Evolutionary conservation across 768 basidiomycete species (phyloP).

Genomic region (Pleurotus cornucopiae): DNA sequence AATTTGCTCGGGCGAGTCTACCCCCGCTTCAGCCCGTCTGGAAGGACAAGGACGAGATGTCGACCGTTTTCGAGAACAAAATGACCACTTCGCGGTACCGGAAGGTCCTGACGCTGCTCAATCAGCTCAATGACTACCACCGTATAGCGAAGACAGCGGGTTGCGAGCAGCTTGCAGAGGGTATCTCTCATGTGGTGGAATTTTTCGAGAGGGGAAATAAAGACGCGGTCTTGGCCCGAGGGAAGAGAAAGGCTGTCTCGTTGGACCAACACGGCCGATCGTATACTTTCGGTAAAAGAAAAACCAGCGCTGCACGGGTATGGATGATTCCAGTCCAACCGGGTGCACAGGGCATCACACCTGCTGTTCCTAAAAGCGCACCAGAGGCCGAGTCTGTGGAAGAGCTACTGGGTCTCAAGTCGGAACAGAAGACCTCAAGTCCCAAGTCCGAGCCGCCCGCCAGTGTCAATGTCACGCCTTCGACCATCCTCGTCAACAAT

Average conservation of each 20-base stretch:
- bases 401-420: slow-evolving; percentile 21
- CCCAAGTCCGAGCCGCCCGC: slow-evolving; percentile 11
- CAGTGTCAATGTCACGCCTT: slow-evolving; percentile 38
- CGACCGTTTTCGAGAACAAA: slow-evolving; percentile 46
- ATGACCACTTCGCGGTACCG: slow-evolving; percentile 73
- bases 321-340: slow-evolving; percentile 79
- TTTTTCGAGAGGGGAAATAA: slow-evolving; percentile 67
- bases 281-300: slow-evolving; percentile 83
- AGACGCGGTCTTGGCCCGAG: slow-evolving; percentile 39
- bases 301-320: slow-evolving; percentile 85
- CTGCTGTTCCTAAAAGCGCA: slow-evolving; percentile 2
- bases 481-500: slow-evolving; percentile 83
- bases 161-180: slow-evolving; percentile 47
- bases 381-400: slow-evolving; percentile 21
- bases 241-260: slow-evolving; percentile 51
- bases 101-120: slow-evolving; percentile 54
- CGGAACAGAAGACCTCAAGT: slow-evolving; percentile 10
- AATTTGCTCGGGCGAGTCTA: slow-evolving; percentile 56
- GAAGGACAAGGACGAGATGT: slow-evolving; percentile 63
- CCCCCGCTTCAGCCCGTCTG: slow-evolving; percentile 61
- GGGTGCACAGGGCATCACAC: slow-evolving; percentile 6
- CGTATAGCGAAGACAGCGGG: slow-evolving; percentile 58
- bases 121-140: slow-evolving; percentile 60
- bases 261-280: slow-evolving; percentile 79
- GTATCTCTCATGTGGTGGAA: slow-evolving; percentile 47